Percentiles rank a stretch among this genome's conserved stretches.
Conservation (phyloP, 2,329 filamentous ascomycete species). For the Fusarium sublunatum region DNA sequence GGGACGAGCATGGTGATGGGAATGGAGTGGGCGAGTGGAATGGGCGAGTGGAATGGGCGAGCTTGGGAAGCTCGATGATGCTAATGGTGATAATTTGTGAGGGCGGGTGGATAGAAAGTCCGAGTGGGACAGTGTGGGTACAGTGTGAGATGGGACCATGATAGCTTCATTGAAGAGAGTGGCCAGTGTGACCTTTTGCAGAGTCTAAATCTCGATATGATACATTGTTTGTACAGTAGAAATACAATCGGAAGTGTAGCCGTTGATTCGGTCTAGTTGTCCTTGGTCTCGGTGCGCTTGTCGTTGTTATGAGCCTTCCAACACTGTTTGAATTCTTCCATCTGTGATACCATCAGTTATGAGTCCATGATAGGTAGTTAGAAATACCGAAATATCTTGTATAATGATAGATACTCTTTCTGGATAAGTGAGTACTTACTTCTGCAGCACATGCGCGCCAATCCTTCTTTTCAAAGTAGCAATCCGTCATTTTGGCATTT, state of each 20-base stretch:
- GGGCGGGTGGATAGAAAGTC: conserved; percentile 34
- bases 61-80: conserved; percentile 8
- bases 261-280: conserved; percentile 55
- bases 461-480: conserved; percentile 95
- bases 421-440: conserved; percentile 65
- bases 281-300: conserved; percentile 80
- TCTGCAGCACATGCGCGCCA: conserved; percentile 91
- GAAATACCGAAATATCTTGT: background rate
- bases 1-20: conserved; percentile 45
- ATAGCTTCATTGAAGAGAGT: conserved; percentile 24
- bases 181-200: background rate
- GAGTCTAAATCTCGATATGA: background rate
- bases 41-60: background rate
- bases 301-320: conserved; percentile 94
- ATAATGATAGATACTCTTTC: rapidly evolving
- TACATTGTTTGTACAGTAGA: conserved; percentile 15
- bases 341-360: conserved; percentile 63
- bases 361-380: background rate
- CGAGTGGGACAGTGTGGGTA: conserved; percentile 23
- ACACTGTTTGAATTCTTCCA: conserved; percentile 88
- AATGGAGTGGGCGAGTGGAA: background rate
- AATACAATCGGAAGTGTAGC: background rate
- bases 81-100: conserved; percentile 23
- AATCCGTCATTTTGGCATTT: conserved; percentile 91
- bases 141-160: conserved; percentile 11